Conservation (phyloP, 768 basidiomycete genomes). For the Zangia roseola region DNA sequence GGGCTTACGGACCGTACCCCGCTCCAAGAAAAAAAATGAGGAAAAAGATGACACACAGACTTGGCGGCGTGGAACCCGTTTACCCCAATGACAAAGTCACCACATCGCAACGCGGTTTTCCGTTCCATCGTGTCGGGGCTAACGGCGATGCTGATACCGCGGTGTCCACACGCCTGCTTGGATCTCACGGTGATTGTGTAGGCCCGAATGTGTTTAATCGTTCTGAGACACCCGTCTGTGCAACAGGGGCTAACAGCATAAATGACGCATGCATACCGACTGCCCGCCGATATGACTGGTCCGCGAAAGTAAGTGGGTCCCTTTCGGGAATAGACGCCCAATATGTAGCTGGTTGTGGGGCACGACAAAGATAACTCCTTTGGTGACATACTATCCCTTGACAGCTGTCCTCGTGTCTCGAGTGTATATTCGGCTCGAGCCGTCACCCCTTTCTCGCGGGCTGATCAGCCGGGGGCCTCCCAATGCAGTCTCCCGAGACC, state of each 20-base stretch:
- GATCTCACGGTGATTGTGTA: neutral
- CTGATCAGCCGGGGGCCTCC: neutral
- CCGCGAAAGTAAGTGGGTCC: conserved; percentile 4
- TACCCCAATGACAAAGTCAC: neutral
- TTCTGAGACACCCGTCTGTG: neutral
- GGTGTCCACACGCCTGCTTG: too few relatives aligned
- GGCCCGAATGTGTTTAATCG: too few relatives aligned
- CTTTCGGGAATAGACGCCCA: neutral
- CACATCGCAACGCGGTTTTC: neutral
- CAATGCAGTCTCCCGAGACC: neutral
- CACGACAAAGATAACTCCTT: conserved; percentile 4
- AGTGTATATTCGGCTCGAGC: conserved; percentile 3
- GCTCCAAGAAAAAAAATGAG: too few relatives aligned
- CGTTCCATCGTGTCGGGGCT: too few relatives aligned
- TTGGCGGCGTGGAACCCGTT: neutral
- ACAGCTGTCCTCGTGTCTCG: conserved; percentile 1
- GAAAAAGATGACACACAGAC: too few relatives aligned
- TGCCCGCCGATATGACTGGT: conserved; percentile 1
- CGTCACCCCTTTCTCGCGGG: conserved; percentile 1
- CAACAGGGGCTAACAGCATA: neutral
- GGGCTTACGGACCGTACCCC: too few relatives aligned
- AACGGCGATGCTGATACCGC: too few relatives aligned
- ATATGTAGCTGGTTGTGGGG: neutral
- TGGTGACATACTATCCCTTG: neutral
- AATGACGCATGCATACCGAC: neutral